Base-by-base conservation (phyloP, 352 stramenopile genomes). In the Phytophthora quininea region DNA sequence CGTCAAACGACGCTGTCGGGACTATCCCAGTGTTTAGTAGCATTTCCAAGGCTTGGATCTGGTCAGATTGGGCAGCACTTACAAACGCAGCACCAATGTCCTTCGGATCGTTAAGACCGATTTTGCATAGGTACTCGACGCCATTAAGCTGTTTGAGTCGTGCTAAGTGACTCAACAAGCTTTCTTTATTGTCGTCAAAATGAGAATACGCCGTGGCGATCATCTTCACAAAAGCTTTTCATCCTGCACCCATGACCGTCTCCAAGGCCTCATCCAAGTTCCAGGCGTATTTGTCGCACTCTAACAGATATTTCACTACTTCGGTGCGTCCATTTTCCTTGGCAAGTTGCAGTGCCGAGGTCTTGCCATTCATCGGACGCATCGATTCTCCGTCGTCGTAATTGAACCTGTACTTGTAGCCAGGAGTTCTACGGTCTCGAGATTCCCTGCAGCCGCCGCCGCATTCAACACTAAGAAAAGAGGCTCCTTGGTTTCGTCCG, bases 91-190 rank as follows among this genome's bases (percentile, higher is more conserved):
- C 38, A 6, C n/a, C 37, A 33, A 59, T 45, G 27, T n/a, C 9
- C 24, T 38, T 38, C 24, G 37, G 3, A 38, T 38, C 27, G 30
- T 50, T 14, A 14, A 32, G 14, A 11, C 37, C 53, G 38, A 32
- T 32, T 19, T 42, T 50, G 38, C 50, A 59, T 38, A 59, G 30
- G 46, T 50, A 59, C n/a, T 29, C 31, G 10, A 59, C 37, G 7
- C 24, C 53, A n/a, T 50, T n/a, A 11, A 40, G 10, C 35, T 11
- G 35, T 11, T 11, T 11, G 35, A 40, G 6, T 40, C 35, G 35
- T 11, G 35, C 35, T 11, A 40, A 11, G 35, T 40, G 35, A 40
- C 35, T 40, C 10, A 40, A 11, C 35, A 40, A 40, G 35, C 35
- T 40, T 40, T 40, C 35, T 40, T 11, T 11, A 11, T 40, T 40